Conservation (phyloP, 169 alveolate genomes). For the Plasmodium gonderi region DNA sequence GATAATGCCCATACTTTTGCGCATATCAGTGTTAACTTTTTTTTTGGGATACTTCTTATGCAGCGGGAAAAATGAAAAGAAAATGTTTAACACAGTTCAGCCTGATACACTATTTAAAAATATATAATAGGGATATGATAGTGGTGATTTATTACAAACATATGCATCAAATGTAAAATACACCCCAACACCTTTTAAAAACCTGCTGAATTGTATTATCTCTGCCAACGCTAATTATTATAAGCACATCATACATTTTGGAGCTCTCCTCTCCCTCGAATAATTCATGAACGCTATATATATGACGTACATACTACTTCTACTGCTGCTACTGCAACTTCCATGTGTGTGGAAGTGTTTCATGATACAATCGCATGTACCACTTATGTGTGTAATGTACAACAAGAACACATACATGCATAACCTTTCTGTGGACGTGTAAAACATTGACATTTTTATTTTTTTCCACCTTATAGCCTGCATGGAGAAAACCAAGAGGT, state of each 20-base stretch:
- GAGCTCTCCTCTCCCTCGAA: neutral
- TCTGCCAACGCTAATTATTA: neutral
- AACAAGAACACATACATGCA: neutral
- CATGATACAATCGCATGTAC: neutral
- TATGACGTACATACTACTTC: neutral
- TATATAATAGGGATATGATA: neutral
- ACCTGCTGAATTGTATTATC: neutral
- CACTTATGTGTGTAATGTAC: neutral
- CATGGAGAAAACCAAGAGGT: conserved; percentile 99
- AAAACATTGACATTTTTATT: too few relatives aligned
- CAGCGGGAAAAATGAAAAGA: too few relatives aligned
- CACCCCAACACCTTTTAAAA: neutral
- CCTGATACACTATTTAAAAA: too few relatives aligned
- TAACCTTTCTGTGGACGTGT: neutral
- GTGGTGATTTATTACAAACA: neutral
- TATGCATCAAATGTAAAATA: neutral
- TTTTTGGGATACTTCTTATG: too few relatives aligned
- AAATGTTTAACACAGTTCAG: too few relatives aligned
- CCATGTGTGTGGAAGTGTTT: neutral
- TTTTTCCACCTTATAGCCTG: conserved; percentile 76
- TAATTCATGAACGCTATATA: neutral
- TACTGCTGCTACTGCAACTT: too few relatives aligned
- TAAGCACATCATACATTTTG: neutral
- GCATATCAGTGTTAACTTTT: too few relatives aligned
- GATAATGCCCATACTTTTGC: neutral